phyloP scores from a whole-genome alignment of 225 moss, liverwort and hornwort species.

The Asterella californica region DNA sequence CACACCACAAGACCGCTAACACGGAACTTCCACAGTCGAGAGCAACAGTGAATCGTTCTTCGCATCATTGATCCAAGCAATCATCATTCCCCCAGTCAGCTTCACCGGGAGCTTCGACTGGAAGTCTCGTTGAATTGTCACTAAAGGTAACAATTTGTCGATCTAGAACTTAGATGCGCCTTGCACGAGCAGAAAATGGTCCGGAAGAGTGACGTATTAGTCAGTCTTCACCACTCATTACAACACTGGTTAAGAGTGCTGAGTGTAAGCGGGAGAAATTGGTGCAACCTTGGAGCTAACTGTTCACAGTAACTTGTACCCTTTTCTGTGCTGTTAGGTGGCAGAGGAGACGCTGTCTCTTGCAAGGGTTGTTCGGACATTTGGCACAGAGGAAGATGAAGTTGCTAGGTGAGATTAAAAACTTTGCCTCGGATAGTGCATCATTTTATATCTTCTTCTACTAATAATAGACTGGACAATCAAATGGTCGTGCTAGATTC shows the following conservation, averaged over 20 bases:
- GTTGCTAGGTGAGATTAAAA: conserved; percentile 54
- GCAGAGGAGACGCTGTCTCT: conserved; percentile 95
- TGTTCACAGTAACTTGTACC: too few relatives aligned
- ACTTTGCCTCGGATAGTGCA: not conserved
- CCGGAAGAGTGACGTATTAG: not conserved
- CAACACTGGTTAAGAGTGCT: too few relatives aligned
- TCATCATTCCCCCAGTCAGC: not conserved
- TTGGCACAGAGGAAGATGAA: conserved; percentile 91
- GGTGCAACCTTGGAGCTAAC: not conserved
- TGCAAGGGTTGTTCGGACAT: conserved; percentile 87
- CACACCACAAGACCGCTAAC: not conserved
- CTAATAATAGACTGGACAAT: not conserved
- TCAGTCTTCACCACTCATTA: not conserved
- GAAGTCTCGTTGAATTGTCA: not conserved
- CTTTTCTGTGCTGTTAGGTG: conserved; percentile 32
- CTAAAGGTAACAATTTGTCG: not conserved
- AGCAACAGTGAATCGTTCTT: not conserved
- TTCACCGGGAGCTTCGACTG: not conserved
- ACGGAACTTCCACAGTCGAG: not conserved
- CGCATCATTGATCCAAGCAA: not conserved
- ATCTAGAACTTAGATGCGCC: not conserved
- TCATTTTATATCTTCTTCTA: not conserved
- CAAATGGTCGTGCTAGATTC: not conserved
- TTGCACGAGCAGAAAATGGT: not conserved
- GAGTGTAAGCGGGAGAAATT: not conserved